Evolutionary conservation across 2,329 filamentous ascomycete species (phyloP).

Genomic region (Cordyceps cicadae): DNA sequence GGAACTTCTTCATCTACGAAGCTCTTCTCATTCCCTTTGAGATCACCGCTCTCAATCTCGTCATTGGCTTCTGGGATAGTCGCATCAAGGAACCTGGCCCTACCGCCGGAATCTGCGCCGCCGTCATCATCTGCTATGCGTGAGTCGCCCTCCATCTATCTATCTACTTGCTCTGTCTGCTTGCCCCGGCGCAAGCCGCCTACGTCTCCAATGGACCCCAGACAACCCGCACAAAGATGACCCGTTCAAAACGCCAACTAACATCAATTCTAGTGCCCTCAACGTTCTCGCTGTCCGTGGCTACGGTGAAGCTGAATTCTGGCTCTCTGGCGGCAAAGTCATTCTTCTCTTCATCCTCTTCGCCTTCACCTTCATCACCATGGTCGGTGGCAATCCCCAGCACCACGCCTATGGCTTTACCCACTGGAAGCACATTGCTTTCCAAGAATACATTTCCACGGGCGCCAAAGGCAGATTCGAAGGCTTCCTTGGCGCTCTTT

Average conservation of each 20-base stretch:
- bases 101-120: constrained; percentile 53
- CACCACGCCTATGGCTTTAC: constrained; percentile 63
- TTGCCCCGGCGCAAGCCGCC: no score
- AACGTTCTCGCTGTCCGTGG: constrained; percentile 58
- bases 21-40: constrained; percentile 36
- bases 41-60: constrained; percentile 33
- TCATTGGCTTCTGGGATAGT: constrained; percentile 32
- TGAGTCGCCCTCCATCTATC: constrained; percentile 27
- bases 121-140: constrained; percentile 48
- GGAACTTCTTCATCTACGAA: constrained; percentile 39
- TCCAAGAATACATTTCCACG: constrained; percentile 47
- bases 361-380: constrained; percentile 69
- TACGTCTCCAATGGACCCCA: neutral
- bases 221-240: constrained; percentile 13
- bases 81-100: constrained; percentile 54
- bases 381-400: constrained; percentile 69
- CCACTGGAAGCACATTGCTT: constrained; percentile 46
- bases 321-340: constrained; percentile 54
- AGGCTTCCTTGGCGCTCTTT: constrained; percentile 60
- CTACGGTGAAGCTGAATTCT: constrained; percentile 68
- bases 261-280: constrained; percentile 32
- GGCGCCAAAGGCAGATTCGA: constrained; percentile 59
- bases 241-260: constrained; percentile 7
- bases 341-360: constrained; percentile 60
- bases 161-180: neutral